These are phyloP conservation scores for Ascochyta rabiei DNA, from an alignment of 2,329 filamentous ascomycete genomes.

Conservation along the genomic window DNA sequence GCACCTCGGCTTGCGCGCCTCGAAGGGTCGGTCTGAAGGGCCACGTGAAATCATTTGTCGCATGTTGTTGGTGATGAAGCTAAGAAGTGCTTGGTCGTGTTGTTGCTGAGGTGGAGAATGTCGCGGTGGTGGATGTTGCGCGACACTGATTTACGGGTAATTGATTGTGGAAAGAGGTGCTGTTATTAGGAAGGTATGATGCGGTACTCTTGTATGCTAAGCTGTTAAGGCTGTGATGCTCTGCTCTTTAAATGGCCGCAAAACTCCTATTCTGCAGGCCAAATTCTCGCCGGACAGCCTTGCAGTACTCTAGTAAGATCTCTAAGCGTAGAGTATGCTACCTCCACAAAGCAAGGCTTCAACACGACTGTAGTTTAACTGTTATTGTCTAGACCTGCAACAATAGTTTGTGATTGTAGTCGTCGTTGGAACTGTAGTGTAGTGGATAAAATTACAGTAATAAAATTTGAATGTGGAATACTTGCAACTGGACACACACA, in stretches of 20 bases:
- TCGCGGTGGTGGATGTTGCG: background rate
- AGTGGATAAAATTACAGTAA: too few relatives aligned
- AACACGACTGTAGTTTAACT: too few relatives aligned
- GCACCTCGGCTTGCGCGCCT: constrained; percentile 23
- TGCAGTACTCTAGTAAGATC: background rate
- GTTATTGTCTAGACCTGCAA: too few relatives aligned
- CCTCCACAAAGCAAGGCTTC: too few relatives aligned
- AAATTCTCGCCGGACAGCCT: background rate
- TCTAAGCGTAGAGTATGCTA: too few relatives aligned
- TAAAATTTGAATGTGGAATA: too few relatives aligned
- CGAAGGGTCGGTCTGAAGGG: background rate
- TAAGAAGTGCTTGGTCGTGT: background rate
- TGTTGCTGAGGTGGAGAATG: background rate
- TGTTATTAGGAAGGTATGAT: background rate
- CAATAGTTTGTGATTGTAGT: too few relatives aligned
- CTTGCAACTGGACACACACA: too few relatives aligned
- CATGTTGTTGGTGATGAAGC: background rate
- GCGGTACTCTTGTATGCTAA: background rate
- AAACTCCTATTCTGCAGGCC: background rate
- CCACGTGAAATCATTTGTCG: background rate
- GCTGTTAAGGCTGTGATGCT: background rate
- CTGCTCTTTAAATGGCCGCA: background rate
- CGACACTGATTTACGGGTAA: background rate
- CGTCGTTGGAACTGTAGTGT: too few relatives aligned
- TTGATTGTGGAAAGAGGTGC: background rate